Evolutionary conservation across 2,329 filamentous ascomycete species (phyloP).

Genomic region (Aureobasidium pullulans): DNA sequence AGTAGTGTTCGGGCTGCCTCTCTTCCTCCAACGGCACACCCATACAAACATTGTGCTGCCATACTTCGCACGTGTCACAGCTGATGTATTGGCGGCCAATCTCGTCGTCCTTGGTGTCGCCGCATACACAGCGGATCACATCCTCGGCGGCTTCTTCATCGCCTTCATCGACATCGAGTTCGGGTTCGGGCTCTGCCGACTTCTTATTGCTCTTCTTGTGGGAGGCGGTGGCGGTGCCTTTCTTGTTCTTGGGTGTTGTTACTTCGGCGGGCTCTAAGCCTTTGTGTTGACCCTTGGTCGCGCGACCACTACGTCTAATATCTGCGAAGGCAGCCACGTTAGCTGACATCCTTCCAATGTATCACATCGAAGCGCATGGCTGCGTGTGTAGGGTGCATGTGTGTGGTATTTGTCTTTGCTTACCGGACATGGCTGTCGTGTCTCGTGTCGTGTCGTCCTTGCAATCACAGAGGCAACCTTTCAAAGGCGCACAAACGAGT

Average conservation of each 20-base stretch:
- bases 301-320: slow-evolving; percentile 84
- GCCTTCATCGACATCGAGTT: slow-evolving; percentile 43
- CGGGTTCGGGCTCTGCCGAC: slow-evolving; percentile 38
- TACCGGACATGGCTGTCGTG: slow-evolving; percentile 15
- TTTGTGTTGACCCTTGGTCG: slow-evolving; percentile 96
- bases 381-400: background rate
- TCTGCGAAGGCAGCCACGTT: slow-evolving; percentile 52
- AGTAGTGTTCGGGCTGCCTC: slow-evolving; percentile 76
- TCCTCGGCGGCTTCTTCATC: slow-evolving; percentile 53
- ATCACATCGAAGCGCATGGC: background rate
- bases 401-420: slow-evolving; percentile 7
- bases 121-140: slow-evolving; percentile 88
- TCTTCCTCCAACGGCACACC: slow-evolving; percentile 70
- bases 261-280: slow-evolving; percentile 69
- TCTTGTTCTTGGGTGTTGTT: slow-evolving; percentile 33
- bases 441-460: background rate
- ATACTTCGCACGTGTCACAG: slow-evolving; percentile 84
- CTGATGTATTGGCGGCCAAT: slow-evolving; percentile 89
- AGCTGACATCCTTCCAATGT: background rate
- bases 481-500: slow-evolving; percentile 6
- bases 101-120: slow-evolving; percentile 77
- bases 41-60: slow-evolving; percentile 98
- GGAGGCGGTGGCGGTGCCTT: slow-evolving; percentile 23
- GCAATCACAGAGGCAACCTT: background rate
- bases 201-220: slow-evolving; percentile 39